Conservation (phyloP, 139 green algal genomes). For the Chlamydomonas eustigma region DNA sequence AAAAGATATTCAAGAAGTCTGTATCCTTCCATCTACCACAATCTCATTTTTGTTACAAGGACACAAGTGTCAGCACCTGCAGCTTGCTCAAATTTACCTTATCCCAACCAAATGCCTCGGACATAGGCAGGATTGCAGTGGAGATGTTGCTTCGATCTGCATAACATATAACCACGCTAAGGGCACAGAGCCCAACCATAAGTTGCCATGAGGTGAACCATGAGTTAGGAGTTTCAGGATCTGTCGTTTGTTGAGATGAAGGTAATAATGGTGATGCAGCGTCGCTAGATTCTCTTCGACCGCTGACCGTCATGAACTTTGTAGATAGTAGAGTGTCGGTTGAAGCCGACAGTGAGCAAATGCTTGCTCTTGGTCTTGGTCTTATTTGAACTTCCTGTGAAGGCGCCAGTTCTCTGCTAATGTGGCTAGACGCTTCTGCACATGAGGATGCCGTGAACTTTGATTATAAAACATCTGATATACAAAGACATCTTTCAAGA, state of each 20-base stretch:
- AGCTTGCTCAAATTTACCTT: no score
- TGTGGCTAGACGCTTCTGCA: background rate
- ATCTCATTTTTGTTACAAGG: no score
- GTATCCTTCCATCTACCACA: no score
- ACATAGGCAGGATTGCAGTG: conserved; percentile 71
- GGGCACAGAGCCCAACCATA: conserved; percentile 51
- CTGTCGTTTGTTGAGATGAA: background rate
- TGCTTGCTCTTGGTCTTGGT: background rate
- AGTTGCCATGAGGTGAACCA: conserved; percentile 19
- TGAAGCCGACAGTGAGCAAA: background rate
- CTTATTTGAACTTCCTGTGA: background rate
- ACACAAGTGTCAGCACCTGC: no score
- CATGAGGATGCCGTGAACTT: no score
- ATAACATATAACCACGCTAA: conserved; percentile 73
- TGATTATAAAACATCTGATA: no score
- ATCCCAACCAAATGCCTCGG: conserved; percentile 59
- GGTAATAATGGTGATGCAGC: background rate
- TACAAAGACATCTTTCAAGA: no score
- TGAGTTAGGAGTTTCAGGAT: background rate
- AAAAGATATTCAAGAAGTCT: no score
- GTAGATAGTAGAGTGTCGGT: background rate
- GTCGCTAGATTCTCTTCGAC: background rate
- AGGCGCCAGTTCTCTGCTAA: background rate
- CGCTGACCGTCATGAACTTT: background rate
- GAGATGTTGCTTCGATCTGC: conserved; percentile 67